These are phyloP conservation scores for Yarrowia hollandica DNA, from an alignment of 805 yeast genomes.

Conservation along the genomic window DNA sequence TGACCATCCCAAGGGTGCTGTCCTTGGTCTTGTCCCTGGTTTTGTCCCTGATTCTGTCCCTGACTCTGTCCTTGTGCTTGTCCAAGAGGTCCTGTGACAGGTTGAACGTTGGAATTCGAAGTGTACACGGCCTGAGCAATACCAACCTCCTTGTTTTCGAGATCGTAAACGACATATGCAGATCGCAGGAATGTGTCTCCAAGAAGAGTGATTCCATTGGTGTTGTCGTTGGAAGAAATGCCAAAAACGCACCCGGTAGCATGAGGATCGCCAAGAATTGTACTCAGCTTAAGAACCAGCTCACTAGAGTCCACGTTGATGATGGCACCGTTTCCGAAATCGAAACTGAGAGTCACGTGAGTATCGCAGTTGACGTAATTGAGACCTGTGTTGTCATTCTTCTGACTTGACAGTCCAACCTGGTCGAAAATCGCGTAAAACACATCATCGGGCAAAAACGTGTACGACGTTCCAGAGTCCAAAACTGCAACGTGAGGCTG, in stretches of 20 bases:
- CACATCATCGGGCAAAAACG: constrained; percentile 47
- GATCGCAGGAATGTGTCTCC: constrained; percentile 68
- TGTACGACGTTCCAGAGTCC: constrained; percentile 59
- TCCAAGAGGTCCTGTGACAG: background rate
- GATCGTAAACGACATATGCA: constrained; percentile 66
- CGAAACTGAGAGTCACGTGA: constrained; percentile 31
- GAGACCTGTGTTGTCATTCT: constrained; percentile 26
- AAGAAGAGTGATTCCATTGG: constrained; percentile 32
- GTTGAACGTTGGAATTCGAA: constrained; percentile 25
- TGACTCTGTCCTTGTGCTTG: background rate
- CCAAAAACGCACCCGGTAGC: constrained; percentile 35
- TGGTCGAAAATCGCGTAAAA: background rate
- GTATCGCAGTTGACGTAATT: constrained; percentile 18
- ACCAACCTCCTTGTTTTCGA: constrained; percentile 56
- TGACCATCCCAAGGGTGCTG: background rate
- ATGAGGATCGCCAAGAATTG: background rate
- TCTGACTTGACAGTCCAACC: background rate
- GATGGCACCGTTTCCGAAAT: constrained; percentile 14
- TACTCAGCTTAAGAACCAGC: constrained; percentile 11
- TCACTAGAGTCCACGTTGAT: background rate
- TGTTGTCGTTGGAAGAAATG: constrained; percentile 37
- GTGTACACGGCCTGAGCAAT: constrained; percentile 51
- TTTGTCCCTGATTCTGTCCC: background rate
- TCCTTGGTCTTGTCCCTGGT: background rate
- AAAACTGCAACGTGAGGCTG: constrained; percentile 39